These are phyloP conservation scores for Leucocoprinus leucothites DNA, from an alignment of 768 basidiomycete genomes.

Conservation along the genomic window DNA sequence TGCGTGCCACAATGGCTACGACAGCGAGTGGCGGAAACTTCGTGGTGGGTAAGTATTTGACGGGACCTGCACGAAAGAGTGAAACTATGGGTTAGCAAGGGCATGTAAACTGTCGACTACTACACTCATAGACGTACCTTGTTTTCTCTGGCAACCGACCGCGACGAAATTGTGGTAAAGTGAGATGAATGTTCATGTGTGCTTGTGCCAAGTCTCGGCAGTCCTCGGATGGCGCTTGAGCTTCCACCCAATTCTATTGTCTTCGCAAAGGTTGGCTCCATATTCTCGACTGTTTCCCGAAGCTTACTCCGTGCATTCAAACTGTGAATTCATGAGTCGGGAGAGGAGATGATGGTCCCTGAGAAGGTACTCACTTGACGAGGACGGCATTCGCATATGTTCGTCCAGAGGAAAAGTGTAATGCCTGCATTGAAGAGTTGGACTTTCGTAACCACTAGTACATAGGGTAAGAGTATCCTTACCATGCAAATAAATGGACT, in stretches of 20 bases:
- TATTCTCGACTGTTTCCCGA: conserved; percentile 1
- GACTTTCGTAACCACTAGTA: not conserved
- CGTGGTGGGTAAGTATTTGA: not conserved
- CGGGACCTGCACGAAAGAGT: not conserved
- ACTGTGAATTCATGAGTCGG: not conserved
- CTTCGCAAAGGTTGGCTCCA: not conserved
- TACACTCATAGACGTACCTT: no score
- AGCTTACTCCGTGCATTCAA: conserved; percentile 7
- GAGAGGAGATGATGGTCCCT: not conserved
- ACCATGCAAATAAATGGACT: not conserved
- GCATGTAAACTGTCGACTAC: no score
- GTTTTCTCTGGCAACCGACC: no score
- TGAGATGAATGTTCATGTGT: no score
- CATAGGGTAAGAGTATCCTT: not conserved
- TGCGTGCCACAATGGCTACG: no score
- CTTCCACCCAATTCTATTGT: not conserved
- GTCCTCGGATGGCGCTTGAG: not conserved
- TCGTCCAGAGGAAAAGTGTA: conserved; percentile 18
- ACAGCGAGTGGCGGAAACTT: not conserved
- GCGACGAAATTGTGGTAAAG: no score
- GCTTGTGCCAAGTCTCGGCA: not conserved
- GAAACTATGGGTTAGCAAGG: not conserved
- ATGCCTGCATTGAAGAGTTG: conserved; percentile 4
- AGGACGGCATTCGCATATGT: conserved; percentile 19
- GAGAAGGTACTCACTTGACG: conserved; percentile 12